Evolutionary conservation across 345 rosid genomes (phyloP), one percentile per base, ranked within the genome.

Genomic region (Eucalyptus tenuipes): DNA sequence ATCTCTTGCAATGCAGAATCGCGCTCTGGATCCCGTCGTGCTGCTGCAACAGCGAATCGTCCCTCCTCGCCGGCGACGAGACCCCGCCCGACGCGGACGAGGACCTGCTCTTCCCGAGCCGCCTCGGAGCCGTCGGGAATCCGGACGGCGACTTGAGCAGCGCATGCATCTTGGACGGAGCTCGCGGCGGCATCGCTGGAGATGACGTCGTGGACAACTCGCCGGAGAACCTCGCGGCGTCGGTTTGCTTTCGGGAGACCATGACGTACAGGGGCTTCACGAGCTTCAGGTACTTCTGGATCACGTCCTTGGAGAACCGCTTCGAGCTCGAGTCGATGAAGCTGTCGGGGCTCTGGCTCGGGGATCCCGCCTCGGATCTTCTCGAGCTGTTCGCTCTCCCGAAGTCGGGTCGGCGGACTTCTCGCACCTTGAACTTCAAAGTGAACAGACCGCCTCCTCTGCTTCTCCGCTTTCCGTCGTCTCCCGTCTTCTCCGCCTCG

Each of bases 11-110:
- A 87, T 98, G 99, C 37, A 95, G 94, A 88, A 98, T 98, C 61
- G 99, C 99, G 85, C 99, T 92, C 87, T 98, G 97, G 89, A 98
- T 98, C 90, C 98, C 98, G 91, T 98, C 99, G 86, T 98, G 93
- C 86, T 97, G 99, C 75, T 94, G 95, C 85, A 94, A 79, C 88
- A 98, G 90, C 64, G 99, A 96, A 90, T 98, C 99, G 11, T 98
- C 99, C 90, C 97, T 95, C 91, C 91, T 95, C 64, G 87, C 94
- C 88, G 98, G 97, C 64, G 96, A 93, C 88, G 92, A 45, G 33
- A 47, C 89, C 50, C 94, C 91, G 42, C 86, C 90, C 29, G 97
- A 93, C 87, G 93, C 59, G 86, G 98, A 95, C 16, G 96, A 94
- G 49, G 97, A 95, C 52, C 95, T 89, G 88, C 99, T 97, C 92